Percentiles rank a stretch among this genome's conserved stretches.
Conservation (phyloP, 345 rosid genomes). For the Rhizophora mangle region DNA sequence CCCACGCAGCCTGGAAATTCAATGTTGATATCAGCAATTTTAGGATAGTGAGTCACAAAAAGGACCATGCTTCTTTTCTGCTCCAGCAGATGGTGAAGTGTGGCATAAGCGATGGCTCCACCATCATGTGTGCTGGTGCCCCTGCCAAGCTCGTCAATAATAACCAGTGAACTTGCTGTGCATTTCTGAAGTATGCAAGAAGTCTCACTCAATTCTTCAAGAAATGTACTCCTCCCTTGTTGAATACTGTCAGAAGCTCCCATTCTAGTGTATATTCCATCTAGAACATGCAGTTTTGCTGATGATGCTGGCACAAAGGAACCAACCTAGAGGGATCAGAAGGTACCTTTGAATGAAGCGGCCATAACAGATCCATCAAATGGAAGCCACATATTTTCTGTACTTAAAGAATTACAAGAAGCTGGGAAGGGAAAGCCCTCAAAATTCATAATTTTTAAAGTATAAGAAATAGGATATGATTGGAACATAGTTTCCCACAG, state of each 20-base stretch:
- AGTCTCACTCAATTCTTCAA: constrained; percentile 89
- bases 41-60: constrained; percentile 93
- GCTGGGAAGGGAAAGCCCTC: not conserved
- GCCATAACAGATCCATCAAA: constrained; percentile 5
- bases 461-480: too few species aligned
- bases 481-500: too few species aligned
- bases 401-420: not conserved
- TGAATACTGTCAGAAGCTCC: constrained; percentile 97
- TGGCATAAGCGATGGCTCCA: constrained; percentile 87
- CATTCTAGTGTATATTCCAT: constrained; percentile 85
- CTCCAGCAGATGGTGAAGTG: constrained; percentile 65
- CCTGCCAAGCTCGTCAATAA: constrained; percentile 91
- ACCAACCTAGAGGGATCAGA: constrained; percentile 68
- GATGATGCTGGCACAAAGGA: constrained; percentile 93
- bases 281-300: constrained; percentile 70
- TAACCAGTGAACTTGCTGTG: constrained; percentile 68
- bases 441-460: too few species aligned
- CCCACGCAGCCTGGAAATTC: constrained; percentile 56
- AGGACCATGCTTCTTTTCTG: constrained; percentile 74
- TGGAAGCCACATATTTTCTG: constrained; percentile 6
- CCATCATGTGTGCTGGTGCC: constrained; percentile 98
- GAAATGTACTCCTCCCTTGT: constrained; percentile 85
- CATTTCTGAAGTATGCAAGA: constrained; percentile 67
- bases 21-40: constrained; percentile 56
- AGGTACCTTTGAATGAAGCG: constrained; percentile 17